Conservation (phyloP, 257 asterid genomes). For the Striga asiatica region DNA sequence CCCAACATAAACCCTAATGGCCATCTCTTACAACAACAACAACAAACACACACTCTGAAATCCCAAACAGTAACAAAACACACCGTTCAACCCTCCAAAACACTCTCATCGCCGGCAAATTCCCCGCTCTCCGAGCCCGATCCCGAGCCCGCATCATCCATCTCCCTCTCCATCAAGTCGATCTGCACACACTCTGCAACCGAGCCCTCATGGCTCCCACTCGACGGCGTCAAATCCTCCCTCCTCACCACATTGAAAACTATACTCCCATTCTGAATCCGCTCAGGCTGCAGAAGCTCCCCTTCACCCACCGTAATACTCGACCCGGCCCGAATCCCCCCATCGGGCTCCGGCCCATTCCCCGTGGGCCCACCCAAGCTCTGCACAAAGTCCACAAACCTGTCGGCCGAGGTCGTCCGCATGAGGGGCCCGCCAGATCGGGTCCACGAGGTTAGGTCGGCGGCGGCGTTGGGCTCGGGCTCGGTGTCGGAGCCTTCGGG, state of each 20-base stretch:
- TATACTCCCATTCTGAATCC: constrained; percentile 67
- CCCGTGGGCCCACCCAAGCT: constrained; percentile 26
- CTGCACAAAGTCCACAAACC: constrained; percentile 68
- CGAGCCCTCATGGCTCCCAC: constrained; percentile 37
- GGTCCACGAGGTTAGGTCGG: constrained; percentile 66
- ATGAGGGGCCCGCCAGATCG: constrained; percentile 95
- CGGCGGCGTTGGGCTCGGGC: constrained; percentile 50
- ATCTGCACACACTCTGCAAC: constrained; percentile 62
- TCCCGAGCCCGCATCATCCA: constrained; percentile 52
- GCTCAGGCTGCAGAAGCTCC: constrained; percentile 73
- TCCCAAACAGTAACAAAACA: no score
- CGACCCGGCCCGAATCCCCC: constrained; percentile 16
- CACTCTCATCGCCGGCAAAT: constrained; percentile 18
- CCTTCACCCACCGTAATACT: constrained; percentile 72
- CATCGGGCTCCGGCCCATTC: no score
- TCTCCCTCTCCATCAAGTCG: constrained; percentile 44
- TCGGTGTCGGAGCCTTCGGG: constrained; percentile 84
- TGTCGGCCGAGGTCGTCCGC: constrained; percentile 89
- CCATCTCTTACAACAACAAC: no score
- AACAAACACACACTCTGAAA: no score
- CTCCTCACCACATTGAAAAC: constrained; percentile 74
- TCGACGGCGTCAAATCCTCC: constrained; percentile 58
- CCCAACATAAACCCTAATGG: no score
- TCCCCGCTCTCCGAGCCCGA: constrained; percentile 53
- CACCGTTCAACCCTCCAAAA: constrained; percentile 8